Evolutionary conservation across 768 basidiomycete species (phyloP).

Genomic region (Leccinum longicurvipes): DNA sequence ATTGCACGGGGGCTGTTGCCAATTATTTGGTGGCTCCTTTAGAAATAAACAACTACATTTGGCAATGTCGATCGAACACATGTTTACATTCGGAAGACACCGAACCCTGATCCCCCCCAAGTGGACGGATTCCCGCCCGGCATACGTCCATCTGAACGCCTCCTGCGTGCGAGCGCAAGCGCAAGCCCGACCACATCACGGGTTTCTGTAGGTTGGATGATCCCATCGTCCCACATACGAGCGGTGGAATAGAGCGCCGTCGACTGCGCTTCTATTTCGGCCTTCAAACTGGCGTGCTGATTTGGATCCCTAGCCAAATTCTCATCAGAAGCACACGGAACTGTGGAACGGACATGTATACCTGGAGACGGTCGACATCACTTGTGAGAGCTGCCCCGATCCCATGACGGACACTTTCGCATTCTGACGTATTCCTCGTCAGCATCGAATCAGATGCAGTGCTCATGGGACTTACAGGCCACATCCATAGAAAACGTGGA

Average conservation of each 20-base stretch:
- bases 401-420: slow-evolving; percentile 97
- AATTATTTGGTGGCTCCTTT: slow-evolving; percentile 23
- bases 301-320: slow-evolving; percentile 59
- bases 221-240: slow-evolving; percentile 92
- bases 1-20: not conserved
- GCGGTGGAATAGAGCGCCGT: slow-evolving; percentile 86
- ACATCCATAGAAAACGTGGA: slow-evolving; percentile 96
- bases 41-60: slow-evolving; percentile 27
- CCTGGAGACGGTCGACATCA: slow-evolving; percentile 89
- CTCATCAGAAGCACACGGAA: not conserved
- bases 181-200: slow-evolving; percentile 84
- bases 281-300: slow-evolving; percentile 70
- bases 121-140: slow-evolving; percentile 30
- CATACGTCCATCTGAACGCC: slow-evolving; percentile 22
- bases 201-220: slow-evolving; percentile 87
- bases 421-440: slow-evolving; percentile 46
- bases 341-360: slow-evolving; percentile 39
- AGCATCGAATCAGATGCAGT: slow-evolving; percentile 6
- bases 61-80: slow-evolving; percentile 20
- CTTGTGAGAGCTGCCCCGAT: slow-evolving; percentile 86
- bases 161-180: slow-evolving; percentile 71
- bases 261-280: slow-evolving; percentile 86
- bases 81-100: slow-evolving; percentile 84
- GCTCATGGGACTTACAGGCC: slow-evolving; percentile 65
- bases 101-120: slow-evolving; percentile 80